phyloP scores from a whole-genome alignment of 306 rosid genomes.

The Argentina anserina region DNA sequence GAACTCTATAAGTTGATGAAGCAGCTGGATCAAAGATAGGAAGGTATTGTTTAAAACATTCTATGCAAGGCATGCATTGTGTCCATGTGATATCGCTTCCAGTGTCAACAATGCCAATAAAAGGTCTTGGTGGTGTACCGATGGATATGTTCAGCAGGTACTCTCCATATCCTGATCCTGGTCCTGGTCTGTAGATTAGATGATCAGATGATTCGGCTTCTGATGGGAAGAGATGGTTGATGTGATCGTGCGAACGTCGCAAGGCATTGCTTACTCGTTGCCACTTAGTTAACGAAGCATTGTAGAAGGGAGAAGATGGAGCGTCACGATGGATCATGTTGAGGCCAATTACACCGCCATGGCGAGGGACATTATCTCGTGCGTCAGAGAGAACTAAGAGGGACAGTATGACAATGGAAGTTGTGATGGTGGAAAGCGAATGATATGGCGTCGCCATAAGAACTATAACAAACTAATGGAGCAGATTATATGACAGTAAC shows the following conservation, averaged over 20 bases:
- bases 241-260: background rate
- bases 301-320: background rate
- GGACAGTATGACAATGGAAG: background rate
- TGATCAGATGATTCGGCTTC: background rate
- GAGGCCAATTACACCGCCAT: background rate
- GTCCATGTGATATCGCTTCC: conserved; percentile 2
- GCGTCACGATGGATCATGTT: conserved; percentile 8
- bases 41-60: background rate
- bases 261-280: conserved; percentile 11
- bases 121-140: background rate
- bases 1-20: conserved; percentile 1
- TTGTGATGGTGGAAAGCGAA: background rate
- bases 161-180: background rate
- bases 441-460: background rate
- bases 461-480: background rate
- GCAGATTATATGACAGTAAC: background rate
- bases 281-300: background rate
- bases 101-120: conserved; percentile 3
- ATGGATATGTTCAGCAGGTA: conserved; percentile 6
- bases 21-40: conserved; percentile 3
- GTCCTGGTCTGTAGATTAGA: background rate
- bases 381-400: conserved; percentile 3
- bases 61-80: conserved; percentile 1
- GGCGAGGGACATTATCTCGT: background rate
- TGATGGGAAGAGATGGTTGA: background rate